Evolutionary conservation across 2,329 filamentous ascomycete species (phyloP), one percentile per base, ranked within the genome.

Genomic region (Venturiaceae sp.): DNA sequence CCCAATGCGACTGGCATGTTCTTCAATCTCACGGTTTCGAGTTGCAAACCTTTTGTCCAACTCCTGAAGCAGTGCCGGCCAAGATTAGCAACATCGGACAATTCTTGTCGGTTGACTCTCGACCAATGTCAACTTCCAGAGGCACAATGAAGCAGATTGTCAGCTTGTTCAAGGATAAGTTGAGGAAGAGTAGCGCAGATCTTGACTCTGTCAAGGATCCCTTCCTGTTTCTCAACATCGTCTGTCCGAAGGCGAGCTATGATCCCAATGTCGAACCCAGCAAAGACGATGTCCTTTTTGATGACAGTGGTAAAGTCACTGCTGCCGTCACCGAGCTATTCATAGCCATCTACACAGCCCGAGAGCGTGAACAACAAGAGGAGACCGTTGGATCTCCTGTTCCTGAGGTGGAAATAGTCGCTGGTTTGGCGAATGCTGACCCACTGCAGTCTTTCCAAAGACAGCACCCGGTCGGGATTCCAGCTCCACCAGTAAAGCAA

Each of bases 271-370:
- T 91, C 5, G 83, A 90, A 60, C 82, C 87, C 3, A 75, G 82
- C 3, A 92, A 92, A 66, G 83, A 89, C 59, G 83, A 90, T 64
- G 78, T 92, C 1, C 65, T 90, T 0, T 90, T 92, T 65, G 75
- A 74, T 4, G 74, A 88, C 55, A 80, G 84, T 2, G 64, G 68
- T 3, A 21, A 65, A 0, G 64, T 86, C 3, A 36, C 83, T 5
- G 65, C 65, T 3, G 63, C 75, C 5, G 69, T 77, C 2, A 71
- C 76, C 21, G 67, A 68, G 32, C 64, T 84, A 0, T 76, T 84
- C 50, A 63, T 63, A n/a, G 50, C 63, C 0, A 67, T 68, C 50
- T 77, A 76, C 55, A 65, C 67, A 1, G 41, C n/a, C 59, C 64
- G 46, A 59, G 60, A 28, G 16, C 7, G 21, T 6, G 21, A 4